Evolutionary conservation across 495 filamentous ascomycete species (phyloP), one percentile per base, ranked within the genome.

Genomic region (Alectoria sarmentosa): DNA sequence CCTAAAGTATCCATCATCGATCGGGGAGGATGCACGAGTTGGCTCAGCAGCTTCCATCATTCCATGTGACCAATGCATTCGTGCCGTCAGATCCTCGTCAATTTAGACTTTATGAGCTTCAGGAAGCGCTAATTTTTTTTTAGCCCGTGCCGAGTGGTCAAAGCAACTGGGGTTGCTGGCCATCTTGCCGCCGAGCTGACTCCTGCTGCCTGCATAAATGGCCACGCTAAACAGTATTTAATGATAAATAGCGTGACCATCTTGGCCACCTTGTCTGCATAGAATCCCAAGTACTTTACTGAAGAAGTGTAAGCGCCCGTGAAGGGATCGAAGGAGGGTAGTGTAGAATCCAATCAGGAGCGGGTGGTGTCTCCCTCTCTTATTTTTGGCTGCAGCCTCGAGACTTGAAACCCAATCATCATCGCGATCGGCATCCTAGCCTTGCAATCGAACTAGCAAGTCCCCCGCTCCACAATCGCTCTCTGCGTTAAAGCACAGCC

Each of bases 401-500:
- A 55, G 13, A 54, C 6, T 55, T 55, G 52, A 55, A 55, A 55
- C 52, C 52, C 30, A 55, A 55, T 55, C 52, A 55, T 34, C 30
- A 55, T 34, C 28, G 5, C 11, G 52, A 55, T 55, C 52, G 52
- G 52, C 52, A 17, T 55, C 6, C 10, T 34, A 26, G 28, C 52
- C 52, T 55, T 34, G 52, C 30, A 55, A 55, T 55, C 52, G 28
- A 55, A 55, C 52, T 55, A 55, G 52, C 11, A 55, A 55, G 34
- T 55, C 52, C 52, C 52, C 52, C 52, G 52, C 52, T 55, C 52
- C 52, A 55, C 30, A 55, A 55, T 58, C 55, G 54, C 39, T 64
- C 62, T 38, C 57, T 64, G 54, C 52, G 52, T 55, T 55, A 55
- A 55, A 56, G 58, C 62, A 64, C 62, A 64, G 62, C 62, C 62